A percentile compares a stretch with the other conserved stretches of the same genome.
Evolutionary conservation across 768 basidiomycete genomes (phyloP).

Genomic region (Russula sp.): DNA sequence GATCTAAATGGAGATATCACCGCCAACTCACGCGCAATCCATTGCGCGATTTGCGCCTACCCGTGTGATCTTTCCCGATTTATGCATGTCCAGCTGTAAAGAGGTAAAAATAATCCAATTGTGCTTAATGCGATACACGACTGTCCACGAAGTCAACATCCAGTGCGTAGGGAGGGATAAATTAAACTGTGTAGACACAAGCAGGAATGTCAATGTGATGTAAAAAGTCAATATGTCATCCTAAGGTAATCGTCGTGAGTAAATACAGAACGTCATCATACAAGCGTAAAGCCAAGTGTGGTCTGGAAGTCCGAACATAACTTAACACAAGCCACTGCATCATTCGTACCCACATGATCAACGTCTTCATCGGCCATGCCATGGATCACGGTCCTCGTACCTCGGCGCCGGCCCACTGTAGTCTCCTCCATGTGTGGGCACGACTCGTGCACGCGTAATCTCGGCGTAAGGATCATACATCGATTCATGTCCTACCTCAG

Average conservation of each 20-base stretch:
- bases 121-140: background rate
- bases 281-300: background rate
- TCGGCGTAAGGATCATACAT: background rate
- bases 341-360: background rate
- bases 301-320: background rate
- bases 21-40: no score
- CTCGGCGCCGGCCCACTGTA: background rate
- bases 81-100: background rate
- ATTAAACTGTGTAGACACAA: background rate
- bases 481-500: background rate
- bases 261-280: background rate
- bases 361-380: slow-evolving; percentile 3
- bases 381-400: slow-evolving; percentile 7
- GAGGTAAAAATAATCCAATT: background rate
- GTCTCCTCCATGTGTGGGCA: background rate
- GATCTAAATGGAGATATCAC: no score
- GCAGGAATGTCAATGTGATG: background rate
- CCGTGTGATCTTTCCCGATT: no score
- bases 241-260: background rate
- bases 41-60: no score
- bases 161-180: background rate
- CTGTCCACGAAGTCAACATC: background rate
- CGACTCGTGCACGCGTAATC: background rate
- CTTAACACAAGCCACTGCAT: background rate
- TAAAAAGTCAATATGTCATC: background rate